Conservation (phyloP, 768 basidiomycete species). For the Polyporus arcularius region DNA sequence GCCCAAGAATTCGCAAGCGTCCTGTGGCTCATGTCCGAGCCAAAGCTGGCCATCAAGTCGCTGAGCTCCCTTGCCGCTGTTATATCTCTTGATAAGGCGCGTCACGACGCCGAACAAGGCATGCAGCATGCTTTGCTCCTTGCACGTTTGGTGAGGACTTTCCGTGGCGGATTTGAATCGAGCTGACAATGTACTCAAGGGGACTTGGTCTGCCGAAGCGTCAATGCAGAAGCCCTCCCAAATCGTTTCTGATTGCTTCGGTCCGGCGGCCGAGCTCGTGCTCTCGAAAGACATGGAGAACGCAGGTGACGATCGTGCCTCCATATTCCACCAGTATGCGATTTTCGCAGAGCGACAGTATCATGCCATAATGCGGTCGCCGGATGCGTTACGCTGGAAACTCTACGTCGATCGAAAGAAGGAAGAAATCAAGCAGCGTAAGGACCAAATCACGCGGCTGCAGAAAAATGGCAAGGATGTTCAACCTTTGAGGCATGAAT, state of each 20-base stretch:
- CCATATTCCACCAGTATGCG: slow-evolving; percentile 80
- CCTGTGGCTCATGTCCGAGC: slow-evolving; percentile 86
- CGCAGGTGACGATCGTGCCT: slow-evolving; percentile 34
- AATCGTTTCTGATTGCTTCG: slow-evolving; percentile 73
- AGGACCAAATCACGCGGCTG: slow-evolving; percentile 35
- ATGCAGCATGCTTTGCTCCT: slow-evolving; percentile 47
- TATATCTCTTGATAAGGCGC: slow-evolving; percentile 7
- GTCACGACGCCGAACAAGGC: slow-evolving; percentile 1
- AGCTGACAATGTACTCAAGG: slow-evolving; percentile 45
- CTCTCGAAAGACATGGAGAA: background rate
- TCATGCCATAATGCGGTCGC: slow-evolving; percentile 64
- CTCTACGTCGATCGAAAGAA: slow-evolving; percentile 73
- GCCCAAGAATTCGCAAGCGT: slow-evolving; percentile 87
- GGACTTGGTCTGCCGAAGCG: slow-evolving; percentile 88
- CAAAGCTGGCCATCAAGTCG: slow-evolving; percentile 76
- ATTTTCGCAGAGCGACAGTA: slow-evolving; percentile 90
- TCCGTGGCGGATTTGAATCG: no score
- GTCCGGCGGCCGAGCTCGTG: slow-evolving; percentile 50
- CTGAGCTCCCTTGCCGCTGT: slow-evolving; percentile 47
- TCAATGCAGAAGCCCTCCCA: slow-evolving; percentile 76
- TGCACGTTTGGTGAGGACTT: slow-evolving; percentile 60
- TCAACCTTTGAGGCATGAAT: slow-evolving; percentile 35
- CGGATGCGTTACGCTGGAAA: slow-evolving; percentile 69
- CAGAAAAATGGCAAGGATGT: slow-evolving; percentile 23
- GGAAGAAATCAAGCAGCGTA: slow-evolving; percentile 62